phyloP scores from a whole-genome alignment of 371 early-diverging fungal genomes.

The Ordospora pajunii region DNA sequence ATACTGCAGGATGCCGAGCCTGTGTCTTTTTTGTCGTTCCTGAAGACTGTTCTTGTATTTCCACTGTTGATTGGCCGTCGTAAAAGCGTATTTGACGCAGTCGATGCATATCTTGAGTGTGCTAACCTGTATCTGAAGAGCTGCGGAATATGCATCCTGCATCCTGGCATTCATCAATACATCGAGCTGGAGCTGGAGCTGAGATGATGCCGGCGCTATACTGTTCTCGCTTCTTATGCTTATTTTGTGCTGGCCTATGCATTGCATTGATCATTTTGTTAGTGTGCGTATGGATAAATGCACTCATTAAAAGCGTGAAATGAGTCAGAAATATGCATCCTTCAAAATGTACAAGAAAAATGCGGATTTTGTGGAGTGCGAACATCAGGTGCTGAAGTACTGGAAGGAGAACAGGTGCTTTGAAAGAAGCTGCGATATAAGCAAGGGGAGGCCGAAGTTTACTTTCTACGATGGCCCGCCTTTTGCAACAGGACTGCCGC shows the following conservation, averaged over 20 bases:
- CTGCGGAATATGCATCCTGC: not conserved
- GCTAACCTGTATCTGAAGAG: not conserved
- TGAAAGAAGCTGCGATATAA: slow-evolving; percentile 77
- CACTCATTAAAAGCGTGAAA: not conserved
- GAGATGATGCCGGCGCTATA: too few species aligned
- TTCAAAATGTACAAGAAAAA: slow-evolving; percentile 39
- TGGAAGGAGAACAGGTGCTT: slow-evolving; percentile 97
- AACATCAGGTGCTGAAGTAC: slow-evolving; percentile 80
- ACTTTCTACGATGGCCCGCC: slow-evolving; percentile 97
- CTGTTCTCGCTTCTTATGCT: too few species aligned
- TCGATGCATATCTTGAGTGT: not conserved
- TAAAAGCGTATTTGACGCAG: not conserved
- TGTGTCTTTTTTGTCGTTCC: not conserved
- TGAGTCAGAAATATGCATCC: not conserved
- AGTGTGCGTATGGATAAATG: not conserved
- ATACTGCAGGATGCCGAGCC: not conserved
- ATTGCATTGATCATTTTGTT: not conserved
- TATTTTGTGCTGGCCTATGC: too few species aligned
- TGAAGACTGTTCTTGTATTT: not conserved
- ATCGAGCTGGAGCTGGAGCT: not conserved
- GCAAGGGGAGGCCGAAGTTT: slow-evolving; percentile 60
- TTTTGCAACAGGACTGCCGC: slow-evolving; percentile 98
- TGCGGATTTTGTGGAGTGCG: slow-evolving; percentile 64
- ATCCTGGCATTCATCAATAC: not conserved
- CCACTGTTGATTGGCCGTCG: not conserved